phyloP scores from a whole-genome alignment of 495 filamentous ascomycete species.

The Parathielavia appendiculata region DNA sequence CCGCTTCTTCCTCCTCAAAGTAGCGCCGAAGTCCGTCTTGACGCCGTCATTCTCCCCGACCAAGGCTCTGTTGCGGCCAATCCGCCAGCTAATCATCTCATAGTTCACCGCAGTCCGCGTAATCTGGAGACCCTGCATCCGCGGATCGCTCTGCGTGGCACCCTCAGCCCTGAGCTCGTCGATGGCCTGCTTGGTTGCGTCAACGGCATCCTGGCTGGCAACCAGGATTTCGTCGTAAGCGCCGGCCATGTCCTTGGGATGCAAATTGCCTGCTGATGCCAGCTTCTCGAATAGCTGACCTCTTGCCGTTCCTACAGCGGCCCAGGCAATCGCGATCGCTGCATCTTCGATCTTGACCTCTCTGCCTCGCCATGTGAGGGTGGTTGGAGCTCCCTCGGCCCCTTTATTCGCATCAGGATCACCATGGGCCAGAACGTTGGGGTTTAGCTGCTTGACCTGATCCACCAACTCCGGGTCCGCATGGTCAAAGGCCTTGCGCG shows the following conservation, averaged over 20 bases:
- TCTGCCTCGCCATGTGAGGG: conserved; percentile 83
- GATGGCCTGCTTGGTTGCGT: conserved; percentile 86
- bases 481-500: conserved; percentile 66
- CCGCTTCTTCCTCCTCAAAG: conserved; percentile 40
- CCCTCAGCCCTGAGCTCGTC: conserved; percentile 82
- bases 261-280: conserved; percentile 50
- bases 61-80: conserved; percentile 86
- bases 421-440: conserved; percentile 61
- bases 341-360: conserved; percentile 87
- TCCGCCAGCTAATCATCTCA: conserved; percentile 85
- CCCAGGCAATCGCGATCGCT: conserved; percentile 72
- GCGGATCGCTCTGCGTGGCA: conserved; percentile 73
- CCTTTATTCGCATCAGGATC: conserved; percentile 53
- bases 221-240: conserved; percentile 90
- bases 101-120: conserved; percentile 91
- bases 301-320: conserved; percentile 51
- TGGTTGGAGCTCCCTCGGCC: conserved; percentile 60
- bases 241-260: conserved; percentile 58
- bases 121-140: conserved; percentile 90
- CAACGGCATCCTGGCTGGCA: conserved; percentile 88
- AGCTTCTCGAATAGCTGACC: conserved; percentile 55
- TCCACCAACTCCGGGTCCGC: conserved; percentile 57
- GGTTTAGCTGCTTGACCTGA: conserved; percentile 66
- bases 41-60: conserved; percentile 74
- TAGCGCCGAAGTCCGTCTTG: conserved; percentile 46